Evolutionary conservation across 2,329 filamentous ascomycete genomes (phyloP), one percentile per base, ranked within the genome.

Genomic region (Xylaria sp.): DNA sequence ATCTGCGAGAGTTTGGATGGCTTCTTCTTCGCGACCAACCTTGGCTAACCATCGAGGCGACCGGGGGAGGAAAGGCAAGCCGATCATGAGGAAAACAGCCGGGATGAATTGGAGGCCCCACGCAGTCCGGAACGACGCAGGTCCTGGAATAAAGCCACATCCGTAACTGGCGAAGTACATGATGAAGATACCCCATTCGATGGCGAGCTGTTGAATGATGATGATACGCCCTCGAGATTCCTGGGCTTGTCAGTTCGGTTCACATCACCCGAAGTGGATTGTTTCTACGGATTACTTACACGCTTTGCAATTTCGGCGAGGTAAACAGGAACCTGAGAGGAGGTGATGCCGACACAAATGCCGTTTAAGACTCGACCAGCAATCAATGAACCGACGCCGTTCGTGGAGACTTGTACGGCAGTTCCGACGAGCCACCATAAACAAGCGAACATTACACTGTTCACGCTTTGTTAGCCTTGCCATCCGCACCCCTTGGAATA

Each of bases 191-290:
- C 83, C 86, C 80, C 80, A 89, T 64, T 88, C 89, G 62, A 92
- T 91, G 30, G 87, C 86, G 78, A 87, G 88, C 71, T 91, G 88
- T 71, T 91, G 88, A 49, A 84, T 81, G 55, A 87, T 85, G 13
- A 92, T 86, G 39, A 92, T 78, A 49, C 85, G 80, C 13, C 87
- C 87, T 63, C 87, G 81, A 49, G 60, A 57, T 55, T 69, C 67
- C 68, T 70, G 67, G 77, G 78, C 3, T 30, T 47, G 34, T 62
- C 34, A 60, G 60, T n/a, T 48, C 10, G 9, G 1, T 34, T 13
- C 44, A 23, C 1, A 16, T 30, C 10, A 42, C 2, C 13, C 2
- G 4, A 7, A 4, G 39, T 72, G 19, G 44, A 54, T 16, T n/a
- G 23, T n/a, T 30, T 4, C 23, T 30, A 30, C 23, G 23, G 23